Conservation (phyloP, 75 land plant genomes). For the Picea sitchensis region DNA sequence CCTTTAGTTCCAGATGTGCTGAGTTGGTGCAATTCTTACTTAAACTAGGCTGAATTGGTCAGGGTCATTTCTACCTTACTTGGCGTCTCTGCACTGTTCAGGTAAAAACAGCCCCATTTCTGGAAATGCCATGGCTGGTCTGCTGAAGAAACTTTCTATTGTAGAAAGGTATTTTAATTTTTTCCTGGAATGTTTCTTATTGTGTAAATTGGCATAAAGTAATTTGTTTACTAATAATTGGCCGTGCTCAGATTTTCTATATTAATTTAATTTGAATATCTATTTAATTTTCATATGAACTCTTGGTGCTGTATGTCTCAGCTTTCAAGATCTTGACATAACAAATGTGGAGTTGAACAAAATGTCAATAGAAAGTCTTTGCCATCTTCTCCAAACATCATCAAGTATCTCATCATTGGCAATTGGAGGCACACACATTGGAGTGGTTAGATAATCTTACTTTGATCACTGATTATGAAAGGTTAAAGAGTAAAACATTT, state of each 20-base stretch:
- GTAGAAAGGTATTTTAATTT: constrained; percentile 10
- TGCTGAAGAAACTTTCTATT: constrained; percentile 55
- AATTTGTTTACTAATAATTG: not conserved
- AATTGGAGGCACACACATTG: constrained; percentile 56
- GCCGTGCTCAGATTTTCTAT: not conserved
- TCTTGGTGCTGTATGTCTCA: constrained; percentile 10
- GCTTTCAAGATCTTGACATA: constrained; percentile 73
- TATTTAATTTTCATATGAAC: not conserved
- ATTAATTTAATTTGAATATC: not conserved
- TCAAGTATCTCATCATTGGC: constrained; percentile 51
- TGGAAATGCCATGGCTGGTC: constrained; percentile 44
- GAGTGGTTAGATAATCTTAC: constrained; percentile 41
- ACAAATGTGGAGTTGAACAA: constrained; percentile 63
- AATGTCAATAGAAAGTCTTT: constrained; percentile 42
- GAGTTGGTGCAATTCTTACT: not conserved
- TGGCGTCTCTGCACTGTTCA: constrained; percentile 17
- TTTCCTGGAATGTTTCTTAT: no score
- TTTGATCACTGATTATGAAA: not conserved
- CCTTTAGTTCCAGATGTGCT: not conserved
- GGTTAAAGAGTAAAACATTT: not conserved
- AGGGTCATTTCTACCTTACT: not conserved
- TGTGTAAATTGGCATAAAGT: no score
- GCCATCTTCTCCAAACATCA: constrained; percentile 34
- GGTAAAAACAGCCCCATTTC: constrained; percentile 79
- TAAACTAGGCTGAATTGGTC: not conserved